Conservation (phyloP, 1,139 yeast species). For the Candida mesenterica region DNA sequence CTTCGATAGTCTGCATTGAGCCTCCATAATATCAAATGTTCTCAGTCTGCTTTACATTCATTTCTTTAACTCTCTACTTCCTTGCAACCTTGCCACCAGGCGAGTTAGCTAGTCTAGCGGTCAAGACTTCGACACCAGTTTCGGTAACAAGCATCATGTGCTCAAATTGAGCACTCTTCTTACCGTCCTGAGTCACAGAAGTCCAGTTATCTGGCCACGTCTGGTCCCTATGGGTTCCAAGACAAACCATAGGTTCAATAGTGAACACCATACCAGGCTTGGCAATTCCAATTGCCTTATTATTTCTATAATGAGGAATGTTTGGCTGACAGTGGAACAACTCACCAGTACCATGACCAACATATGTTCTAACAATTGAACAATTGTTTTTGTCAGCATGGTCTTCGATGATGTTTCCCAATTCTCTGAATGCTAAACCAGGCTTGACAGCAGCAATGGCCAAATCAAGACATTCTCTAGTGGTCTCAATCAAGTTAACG, state of each 20-base stretch:
- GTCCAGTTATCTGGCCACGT: conserved; percentile 99
- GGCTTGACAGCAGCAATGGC: conserved; percentile 90
- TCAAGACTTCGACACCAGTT: conserved; percentile 87
- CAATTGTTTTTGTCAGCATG: conserved; percentile 79
- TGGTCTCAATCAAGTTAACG: conserved; percentile 88
- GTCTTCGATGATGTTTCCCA: conserved; percentile 87
- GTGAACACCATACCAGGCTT: conserved; percentile 97
- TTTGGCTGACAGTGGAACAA: conserved; percentile 92
- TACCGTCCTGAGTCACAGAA: conserved; percentile 83
- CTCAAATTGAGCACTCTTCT: conserved; percentile 89
- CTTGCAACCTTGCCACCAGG: conserved; percentile 10
- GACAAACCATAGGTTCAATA: conserved; percentile 95
- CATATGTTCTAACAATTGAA: conserved; percentile 85
- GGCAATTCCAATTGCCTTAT: conserved; percentile 91
- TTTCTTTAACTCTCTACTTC: neutral
- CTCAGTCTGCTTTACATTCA: no score
- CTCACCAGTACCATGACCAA: conserved; percentile 91
- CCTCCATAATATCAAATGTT: no score
- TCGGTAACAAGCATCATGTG: conserved; percentile 92
- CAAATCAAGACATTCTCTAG: conserved; percentile 81
- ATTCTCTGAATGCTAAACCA: conserved; percentile 80
- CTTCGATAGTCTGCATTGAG: no score
- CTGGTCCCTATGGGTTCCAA: conserved; percentile 79
- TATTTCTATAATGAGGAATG: conserved; percentile 90
- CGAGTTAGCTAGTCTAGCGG: conserved; percentile 43